These are phyloP conservation scores for Arctium lappa DNA, from an alignment of 129 eudicot genomes.

Conservation along the genomic window DNA sequence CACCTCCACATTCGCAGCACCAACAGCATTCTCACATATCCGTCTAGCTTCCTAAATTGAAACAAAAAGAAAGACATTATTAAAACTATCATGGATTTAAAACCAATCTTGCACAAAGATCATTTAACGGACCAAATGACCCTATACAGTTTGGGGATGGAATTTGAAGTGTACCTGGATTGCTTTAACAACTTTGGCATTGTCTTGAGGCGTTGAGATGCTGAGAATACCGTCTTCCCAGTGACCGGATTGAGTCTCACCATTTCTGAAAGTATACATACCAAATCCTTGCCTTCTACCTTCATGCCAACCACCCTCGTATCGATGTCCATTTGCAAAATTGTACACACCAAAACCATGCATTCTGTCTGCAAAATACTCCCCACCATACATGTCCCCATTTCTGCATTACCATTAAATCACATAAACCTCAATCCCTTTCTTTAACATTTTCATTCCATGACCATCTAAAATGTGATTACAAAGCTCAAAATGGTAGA, in stretches of 20 bases:
- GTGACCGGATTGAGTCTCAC: conserved; percentile 72
- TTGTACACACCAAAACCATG: conserved; percentile 72
- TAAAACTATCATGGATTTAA: too few relatives aligned
- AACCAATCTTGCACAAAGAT: too few relatives aligned
- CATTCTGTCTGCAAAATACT: conserved; percentile 78
- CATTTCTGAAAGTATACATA: conserved; percentile 69
- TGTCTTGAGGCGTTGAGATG: conserved; percentile 33
- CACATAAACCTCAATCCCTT: background rate
- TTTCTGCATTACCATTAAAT: conserved; percentile 44
- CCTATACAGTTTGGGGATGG: too few relatives aligned
- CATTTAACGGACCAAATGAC: too few relatives aligned
- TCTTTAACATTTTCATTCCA: too few relatives aligned
- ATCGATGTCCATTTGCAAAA: conserved; percentile 71
- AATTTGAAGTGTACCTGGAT: conserved; percentile 34
- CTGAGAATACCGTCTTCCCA: conserved; percentile 70
- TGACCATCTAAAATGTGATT: background rate
- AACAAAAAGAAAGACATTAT: background rate
- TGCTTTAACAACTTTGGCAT: conserved; percentile 44
- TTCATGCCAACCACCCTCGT: conserved; percentile 90
- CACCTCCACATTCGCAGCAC: conserved; percentile 36
- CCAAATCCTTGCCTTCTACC: conserved; percentile 88
- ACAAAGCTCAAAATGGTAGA: too few relatives aligned
- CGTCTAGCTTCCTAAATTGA: conserved; percentile 47
- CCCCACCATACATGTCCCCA: conserved; percentile 70
- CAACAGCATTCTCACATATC: conserved; percentile 51